phyloP scores from a whole-genome alignment of 768 basidiomycete species.

The Collybia sordida region DNA sequence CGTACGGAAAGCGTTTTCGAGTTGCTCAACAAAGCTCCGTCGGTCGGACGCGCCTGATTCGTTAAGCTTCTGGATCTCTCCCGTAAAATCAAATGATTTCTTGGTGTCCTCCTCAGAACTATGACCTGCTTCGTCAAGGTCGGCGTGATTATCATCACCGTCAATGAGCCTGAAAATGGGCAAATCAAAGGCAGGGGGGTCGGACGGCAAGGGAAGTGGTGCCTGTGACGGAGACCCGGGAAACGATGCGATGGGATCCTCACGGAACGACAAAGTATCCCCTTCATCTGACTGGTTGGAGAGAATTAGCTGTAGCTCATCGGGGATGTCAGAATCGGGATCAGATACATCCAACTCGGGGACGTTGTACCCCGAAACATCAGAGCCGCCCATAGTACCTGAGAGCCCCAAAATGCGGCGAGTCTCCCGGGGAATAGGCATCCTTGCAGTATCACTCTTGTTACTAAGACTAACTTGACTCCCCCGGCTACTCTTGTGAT shows the following conservation, averaged over 20 bases:
- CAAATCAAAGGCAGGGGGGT: constrained; percentile 19
- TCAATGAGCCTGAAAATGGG: constrained; percentile 48
- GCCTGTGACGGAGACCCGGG: constrained; percentile 43
- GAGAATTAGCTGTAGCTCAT: constrained; percentile 69
- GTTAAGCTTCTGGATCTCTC: constrained; percentile 68
- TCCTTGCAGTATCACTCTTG: background rate
- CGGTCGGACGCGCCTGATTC: constrained; percentile 70
- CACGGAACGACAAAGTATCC: constrained; percentile 37
- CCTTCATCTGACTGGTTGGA: constrained; percentile 34
- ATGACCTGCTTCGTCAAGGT: constrained; percentile 37
- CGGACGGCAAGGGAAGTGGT: constrained; percentile 31
- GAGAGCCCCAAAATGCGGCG: constrained; percentile 60
- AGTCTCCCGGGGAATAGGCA: constrained; percentile 46
- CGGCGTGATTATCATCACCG: constrained; percentile 38
- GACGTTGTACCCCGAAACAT: constrained; percentile 42
- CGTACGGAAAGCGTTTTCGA: constrained; percentile 78
- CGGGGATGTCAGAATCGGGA: constrained; percentile 79
- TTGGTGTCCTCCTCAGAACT: constrained; percentile 68
- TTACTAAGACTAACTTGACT: constrained; percentile 18
- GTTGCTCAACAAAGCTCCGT: constrained; percentile 77
- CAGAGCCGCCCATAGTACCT: constrained; percentile 68
- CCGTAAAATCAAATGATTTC: constrained; percentile 84
- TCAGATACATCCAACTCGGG: constrained; percentile 53
- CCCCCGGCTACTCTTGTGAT: constrained; percentile 13
- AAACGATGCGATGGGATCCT: constrained; percentile 24